Conservation (phyloP, 2,329 filamentous ascomycete species). For the Nemania sp. region DNA sequence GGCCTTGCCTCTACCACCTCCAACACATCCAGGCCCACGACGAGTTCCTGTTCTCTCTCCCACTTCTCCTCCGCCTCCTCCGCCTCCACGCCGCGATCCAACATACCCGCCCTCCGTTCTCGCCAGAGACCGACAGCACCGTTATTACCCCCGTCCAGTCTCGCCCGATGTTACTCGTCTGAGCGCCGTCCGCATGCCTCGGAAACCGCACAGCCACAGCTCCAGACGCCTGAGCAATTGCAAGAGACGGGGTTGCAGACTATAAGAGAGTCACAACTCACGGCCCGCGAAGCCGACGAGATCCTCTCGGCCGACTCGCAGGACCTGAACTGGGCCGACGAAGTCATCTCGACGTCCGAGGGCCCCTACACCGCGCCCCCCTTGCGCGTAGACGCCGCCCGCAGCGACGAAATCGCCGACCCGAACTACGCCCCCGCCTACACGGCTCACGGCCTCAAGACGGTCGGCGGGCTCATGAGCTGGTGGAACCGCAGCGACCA, state of each 20-base stretch:
- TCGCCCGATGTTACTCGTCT: conserved; percentile 36
- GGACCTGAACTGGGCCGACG: background rate
- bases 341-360: background rate
- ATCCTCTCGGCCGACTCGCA: background rate
- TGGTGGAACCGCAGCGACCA: conserved; percentile 62
- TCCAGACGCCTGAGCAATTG: background rate
- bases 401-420: conserved; percentile 40
- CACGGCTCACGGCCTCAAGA: conserved; percentile 50
- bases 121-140: conserved; percentile 3
- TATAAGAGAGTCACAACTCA: background rate
- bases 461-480: conserved; percentile 50
- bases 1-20: conserved; percentile 22
- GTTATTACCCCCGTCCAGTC: conserved; percentile 9
- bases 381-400: conserved; percentile 36
- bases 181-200: conserved; percentile 7
- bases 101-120: background rate
- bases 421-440: conserved; percentile 53
- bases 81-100: conserved; percentile 14
- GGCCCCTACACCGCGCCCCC: conserved; percentile 30
- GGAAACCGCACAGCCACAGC: background rate
- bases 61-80: conserved; percentile 8
- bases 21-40: background rate
- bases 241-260: background rate
- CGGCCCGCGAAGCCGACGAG: background rate
- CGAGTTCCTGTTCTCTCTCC: background rate